Evolutionary conservation across 148 eudicot species (phyloP), one percentile per base, ranked within the genome.

Genomic region (Euryodendron excelsum): DNA sequence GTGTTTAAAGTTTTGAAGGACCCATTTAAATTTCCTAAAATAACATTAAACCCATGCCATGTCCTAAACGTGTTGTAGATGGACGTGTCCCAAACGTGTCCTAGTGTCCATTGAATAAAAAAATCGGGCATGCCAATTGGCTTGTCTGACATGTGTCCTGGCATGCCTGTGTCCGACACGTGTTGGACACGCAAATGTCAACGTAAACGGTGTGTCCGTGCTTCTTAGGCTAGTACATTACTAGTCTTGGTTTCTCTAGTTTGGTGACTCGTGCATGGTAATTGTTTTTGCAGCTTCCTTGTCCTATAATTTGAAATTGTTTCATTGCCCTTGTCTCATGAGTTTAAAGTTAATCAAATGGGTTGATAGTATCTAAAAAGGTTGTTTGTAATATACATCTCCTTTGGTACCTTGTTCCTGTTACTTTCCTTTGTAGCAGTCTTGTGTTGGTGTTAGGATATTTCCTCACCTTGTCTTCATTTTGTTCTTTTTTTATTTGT

Each of bases 161-260:
- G n/a, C n/a, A n/a, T n/a, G n/a, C n/a, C n/a, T n/a, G n/a, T n/a
- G n/a, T n/a, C n/a, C n/a, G n/a, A n/a, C n/a, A n/a, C n/a, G n/a
- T n/a, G n/a, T n/a, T n/a, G n/a, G n/a, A n/a, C n/a, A n/a, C n/a
- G n/a, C n/a, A n/a, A n/a, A n/a, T n/a, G n/a, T n/a, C n/a, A n/a
- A n/a, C n/a, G n/a, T n/a, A n/a, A n/a, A n/a, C n/a, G n/a, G n/a
- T n/a, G n/a, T n/a, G n/a, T n/a, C n/a, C n/a, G n/a, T n/a, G n/a
- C n/a, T n/a, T n/a, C n/a, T n/a, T n/a, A 64, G 30, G 23, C 69
- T 17, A 30, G 44, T 64, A 15, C 5, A 20, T 33, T 33, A 17
- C 23, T 59, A 7, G 56, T 62, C 34, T 0, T 75, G 45, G 69
- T 75, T 60, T 44, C 66, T 59, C 53, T 75, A 47, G 39, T 60